A percentile compares a stretch with the other conserved stretches of the same genome.
phyloP scores from a whole-genome alignment of 2,329 filamentous ascomycete species.

The Hortaea werneckii region DNA sequence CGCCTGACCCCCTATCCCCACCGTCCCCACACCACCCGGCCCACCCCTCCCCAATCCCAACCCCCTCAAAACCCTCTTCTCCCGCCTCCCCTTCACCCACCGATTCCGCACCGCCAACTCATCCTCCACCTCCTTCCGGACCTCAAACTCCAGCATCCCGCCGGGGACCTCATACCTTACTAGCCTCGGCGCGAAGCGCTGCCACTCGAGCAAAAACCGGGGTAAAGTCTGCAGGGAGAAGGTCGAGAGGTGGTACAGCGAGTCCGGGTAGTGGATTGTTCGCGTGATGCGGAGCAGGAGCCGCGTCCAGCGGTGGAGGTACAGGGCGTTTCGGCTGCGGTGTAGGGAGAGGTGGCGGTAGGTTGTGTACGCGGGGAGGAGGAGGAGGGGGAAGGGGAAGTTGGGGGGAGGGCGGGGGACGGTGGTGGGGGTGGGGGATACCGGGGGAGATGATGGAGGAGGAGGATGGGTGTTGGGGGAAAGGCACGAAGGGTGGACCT shows the following conservation, averaged over 20 bases:
- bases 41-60: too few relatives aligned
- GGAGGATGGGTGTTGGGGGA: constrained; percentile 7
- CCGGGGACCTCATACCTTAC: constrained; percentile 21
- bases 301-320: constrained; percentile 20
- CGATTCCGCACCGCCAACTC: neutral
- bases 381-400: too few relatives aligned
- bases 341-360: constrained; percentile 13
- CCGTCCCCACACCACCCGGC: too few relatives aligned
- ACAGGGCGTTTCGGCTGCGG: constrained; percentile 12
- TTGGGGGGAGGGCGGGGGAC: constrained; percentile 10
- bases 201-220: constrained; percentile 16
- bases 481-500: neutral
- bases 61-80: too few relatives aligned
- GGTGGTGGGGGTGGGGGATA: constrained; percentile 21
- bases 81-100: neutral
- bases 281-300: constrained; percentile 12
- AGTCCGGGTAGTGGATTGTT: neutral
- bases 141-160: constrained; percentile 19
- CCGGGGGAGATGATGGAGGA: constrained; percentile 10
- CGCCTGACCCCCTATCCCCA: too few relatives aligned
- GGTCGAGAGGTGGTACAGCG: neutral
- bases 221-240: constrained; percentile 13
- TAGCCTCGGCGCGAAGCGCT: constrained; percentile 9
- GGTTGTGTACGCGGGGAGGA: neutral
- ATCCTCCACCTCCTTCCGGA: constrained; percentile 6